Evolutionary conservation across 2,329 filamentous ascomycete genomes (phyloP).

Genomic region (Zasmidium angulare): DNA sequence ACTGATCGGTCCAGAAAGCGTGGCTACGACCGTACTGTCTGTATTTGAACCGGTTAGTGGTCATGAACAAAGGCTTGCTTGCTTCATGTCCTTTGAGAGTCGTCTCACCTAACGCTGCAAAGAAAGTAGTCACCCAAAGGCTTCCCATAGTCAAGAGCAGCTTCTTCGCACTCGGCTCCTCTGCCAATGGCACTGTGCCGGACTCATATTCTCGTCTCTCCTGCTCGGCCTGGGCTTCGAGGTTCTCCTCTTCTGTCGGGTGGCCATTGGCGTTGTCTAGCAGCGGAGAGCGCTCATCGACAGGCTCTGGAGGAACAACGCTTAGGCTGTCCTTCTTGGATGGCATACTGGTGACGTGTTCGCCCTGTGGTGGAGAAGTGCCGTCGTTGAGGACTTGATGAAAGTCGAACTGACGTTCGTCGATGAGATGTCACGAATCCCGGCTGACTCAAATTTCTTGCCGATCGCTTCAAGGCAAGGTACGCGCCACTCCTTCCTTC

Average conservation of each 20-base stretch:
- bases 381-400: neutral
- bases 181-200: constrained; percentile 29
- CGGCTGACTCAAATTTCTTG: too few relatives aligned
- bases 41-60: constrained; percentile 13
- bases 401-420: neutral
- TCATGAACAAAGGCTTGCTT: neutral
- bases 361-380: neutral
- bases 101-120: constrained; percentile 55
- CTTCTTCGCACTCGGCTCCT: constrained; percentile 49
- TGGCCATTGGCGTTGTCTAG: constrained; percentile 16
- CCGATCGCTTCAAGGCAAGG: too few relatives aligned
- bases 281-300: constrained; percentile 26
- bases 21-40: constrained; percentile 83
- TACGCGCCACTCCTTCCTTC: neutral
- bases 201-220: constrained; percentile 35
- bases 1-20: constrained; percentile 78
- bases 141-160: constrained; percentile 51
- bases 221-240: constrained; percentile 33
- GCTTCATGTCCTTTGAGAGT: neutral
- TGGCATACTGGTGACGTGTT: neutral
- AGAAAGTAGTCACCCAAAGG: constrained; percentile 56
- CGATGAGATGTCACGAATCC: too few relatives aligned
- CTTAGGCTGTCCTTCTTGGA: constrained; percentile 11
- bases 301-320: constrained; percentile 13
- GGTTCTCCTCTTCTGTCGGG: constrained; percentile 13